Evolutionary conservation across 768 basidiomycete genomes (phyloP), one percentile per base, ranked within the genome.

Genomic region (Arthromyces matolae): DNA sequence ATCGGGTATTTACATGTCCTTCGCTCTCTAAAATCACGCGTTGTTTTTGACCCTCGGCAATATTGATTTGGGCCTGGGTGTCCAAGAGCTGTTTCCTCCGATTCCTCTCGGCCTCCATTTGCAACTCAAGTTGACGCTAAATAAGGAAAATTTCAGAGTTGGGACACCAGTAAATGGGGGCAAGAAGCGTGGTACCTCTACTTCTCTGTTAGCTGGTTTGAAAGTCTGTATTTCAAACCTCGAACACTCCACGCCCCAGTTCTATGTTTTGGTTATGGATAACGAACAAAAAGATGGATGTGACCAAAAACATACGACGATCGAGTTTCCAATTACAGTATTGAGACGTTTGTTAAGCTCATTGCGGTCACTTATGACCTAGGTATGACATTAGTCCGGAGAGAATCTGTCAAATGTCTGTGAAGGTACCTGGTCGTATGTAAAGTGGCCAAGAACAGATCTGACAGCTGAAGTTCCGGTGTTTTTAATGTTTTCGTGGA

Each of bases 61-160:
- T 69, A 56, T 81, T 81, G 50, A 81, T 73, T 46, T 76, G 74
- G 0, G 79, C 79, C 53, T 78, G 73, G 0, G 79, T 81, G 54
- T 81, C 78, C 18, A 81, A 64, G 12, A 80, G 66, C 49, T 80
- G 77, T 54, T 80, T 81, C 25, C 79, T 65, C 16, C 79, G 58
- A 51, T 79, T 77, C 25, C 79, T 60, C 52, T 81, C 79, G 0
- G 78, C 79, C 57, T 79, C 77, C 78, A 80, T 79, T 58, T 80
- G 77, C 9, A 80, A 67, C 51, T 80, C 79, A 2, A 80, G 70
- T 72, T 80, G 79, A n/a, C 76, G 70, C 76, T 77, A 45, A 42
- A n/a, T n/a, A n/a, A n/a, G n/a, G n/a, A n/a, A n/a, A 16, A 14
- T 3, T 36, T 3, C n/a, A 32, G 20, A 34, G n/a, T 18, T 4